These are phyloP conservation scores for Diaporthe velutina DNA, from an alignment of 2,329 filamentous ascomycete genomes.

Conservation along the genomic window DNA sequence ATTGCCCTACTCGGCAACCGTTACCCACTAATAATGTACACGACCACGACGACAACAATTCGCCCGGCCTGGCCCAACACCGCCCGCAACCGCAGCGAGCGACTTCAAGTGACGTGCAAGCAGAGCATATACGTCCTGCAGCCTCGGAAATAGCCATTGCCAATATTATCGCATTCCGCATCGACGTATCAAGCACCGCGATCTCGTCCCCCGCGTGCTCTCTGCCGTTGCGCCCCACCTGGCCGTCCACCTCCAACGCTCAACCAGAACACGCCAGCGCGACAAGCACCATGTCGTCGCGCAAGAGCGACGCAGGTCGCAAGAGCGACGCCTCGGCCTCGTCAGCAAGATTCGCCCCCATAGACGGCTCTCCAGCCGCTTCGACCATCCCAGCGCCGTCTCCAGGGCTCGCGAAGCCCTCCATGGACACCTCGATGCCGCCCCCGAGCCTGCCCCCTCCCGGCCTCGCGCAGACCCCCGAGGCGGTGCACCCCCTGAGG, in stretches of 20 bases:
- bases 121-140: not conserved
- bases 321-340: constrained; percentile 62
- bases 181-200: not conserved
- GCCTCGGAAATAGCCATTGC: not conserved
- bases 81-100: not conserved
- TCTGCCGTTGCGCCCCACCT: not conserved
- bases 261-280: not conserved
- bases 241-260: not conserved
- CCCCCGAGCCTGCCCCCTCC: constrained; percentile 42
- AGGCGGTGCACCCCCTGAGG: constrained; percentile 41
- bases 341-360: constrained; percentile 58
- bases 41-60: constrained; percentile 22
- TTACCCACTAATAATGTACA: constrained; percentile 18
- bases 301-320: constrained; percentile 64
- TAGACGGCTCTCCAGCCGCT: constrained; percentile 50
- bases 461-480: constrained; percentile 36
- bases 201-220: not conserved
- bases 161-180: not conserved
- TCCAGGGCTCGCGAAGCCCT: constrained; percentile 42
- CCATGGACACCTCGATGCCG: constrained; percentile 41
- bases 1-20: constrained; percentile 22
- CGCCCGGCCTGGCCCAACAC: not conserved
- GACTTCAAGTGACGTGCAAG: not conserved
- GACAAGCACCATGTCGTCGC: constrained; percentile 62
- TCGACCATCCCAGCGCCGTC: constrained; percentile 36